A percentile compares a stretch with the other conserved stretches of the same genome.
Evolutionary conservation across 1,284 basidiomycete genomes (phyloP).

Genomic region (Grifola frondosa): DNA sequence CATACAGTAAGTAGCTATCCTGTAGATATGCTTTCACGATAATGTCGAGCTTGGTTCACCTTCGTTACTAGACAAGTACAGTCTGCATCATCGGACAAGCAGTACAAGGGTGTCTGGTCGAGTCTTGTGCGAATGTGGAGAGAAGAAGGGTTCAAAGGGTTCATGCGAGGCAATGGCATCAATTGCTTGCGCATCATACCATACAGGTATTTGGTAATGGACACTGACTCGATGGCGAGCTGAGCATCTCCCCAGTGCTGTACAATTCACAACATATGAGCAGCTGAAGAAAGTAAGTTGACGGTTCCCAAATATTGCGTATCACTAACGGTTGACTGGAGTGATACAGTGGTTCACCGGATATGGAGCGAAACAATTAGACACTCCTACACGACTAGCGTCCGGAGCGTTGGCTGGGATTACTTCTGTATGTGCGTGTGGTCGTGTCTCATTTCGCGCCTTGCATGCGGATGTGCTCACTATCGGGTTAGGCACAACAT

Average conservation of each 20-base stretch:
- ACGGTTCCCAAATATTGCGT: constrained; percentile 1
- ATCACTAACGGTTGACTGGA: constrained; percentile 22
- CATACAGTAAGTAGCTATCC: constrained; percentile 72
- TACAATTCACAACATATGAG: constrained; percentile 93
- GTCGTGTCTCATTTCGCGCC: neutral
- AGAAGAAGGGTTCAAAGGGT: constrained; percentile 90
- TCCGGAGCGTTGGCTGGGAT: constrained; percentile 91
- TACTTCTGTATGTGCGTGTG: constrained; percentile 57
- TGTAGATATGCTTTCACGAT: neutral
- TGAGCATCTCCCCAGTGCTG: constrained; percentile 50
- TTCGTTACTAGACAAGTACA: constrained; percentile 71
- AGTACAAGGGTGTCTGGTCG: constrained; percentile 83
- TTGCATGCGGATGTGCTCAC: too few relatives aligned
- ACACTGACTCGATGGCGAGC: neutral
- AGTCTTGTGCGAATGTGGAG: constrained; percentile 86
- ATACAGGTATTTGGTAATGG: constrained; percentile 46
- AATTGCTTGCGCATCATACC: constrained; percentile 90
- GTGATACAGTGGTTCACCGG: constrained; percentile 62
- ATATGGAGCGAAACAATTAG: constrained; percentile 70
- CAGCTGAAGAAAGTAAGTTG: constrained; percentile 75
- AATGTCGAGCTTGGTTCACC: neutral
- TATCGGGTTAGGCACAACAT: constrained; percentile 69
- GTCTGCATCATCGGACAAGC: constrained; percentile 53
- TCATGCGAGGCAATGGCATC: constrained; percentile 90
- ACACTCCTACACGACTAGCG: constrained; percentile 79